Evolutionary conservation across 2,329 filamentous ascomycete species (phyloP).

Genomic region (Graphilbum ipis-grandicollis): DNA sequence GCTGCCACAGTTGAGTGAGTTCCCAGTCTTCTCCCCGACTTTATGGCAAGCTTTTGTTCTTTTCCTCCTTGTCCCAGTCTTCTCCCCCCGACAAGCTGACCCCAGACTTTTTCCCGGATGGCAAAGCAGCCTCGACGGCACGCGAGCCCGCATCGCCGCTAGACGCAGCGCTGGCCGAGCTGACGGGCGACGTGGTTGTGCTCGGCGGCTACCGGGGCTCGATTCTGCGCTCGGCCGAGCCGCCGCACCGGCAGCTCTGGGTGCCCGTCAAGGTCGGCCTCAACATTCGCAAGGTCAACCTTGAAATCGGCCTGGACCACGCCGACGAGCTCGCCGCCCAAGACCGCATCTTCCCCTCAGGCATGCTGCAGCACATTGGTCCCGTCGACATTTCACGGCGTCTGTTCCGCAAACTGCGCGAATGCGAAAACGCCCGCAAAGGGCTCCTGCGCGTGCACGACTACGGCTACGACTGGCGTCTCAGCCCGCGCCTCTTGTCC

Average conservation of each 20-base stretch:
- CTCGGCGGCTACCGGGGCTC: conserved; percentile 86
- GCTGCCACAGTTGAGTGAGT: conserved; percentile 35
- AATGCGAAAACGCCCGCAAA: conserved; percentile 52
- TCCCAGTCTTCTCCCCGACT: too few species aligned
- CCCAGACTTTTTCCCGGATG: conserved; percentile 15
- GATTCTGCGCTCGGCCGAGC: conserved; percentile 66
- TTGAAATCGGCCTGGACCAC: conserved; percentile 67
- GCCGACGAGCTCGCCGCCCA: conserved; percentile 75
- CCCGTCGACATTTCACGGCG: conserved; percentile 78
- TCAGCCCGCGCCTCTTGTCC: conserved; percentile 66
- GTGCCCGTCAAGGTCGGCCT: conserved; percentile 85
- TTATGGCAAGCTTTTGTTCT: too few species aligned
- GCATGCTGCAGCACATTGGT: conserved; percentile 82
- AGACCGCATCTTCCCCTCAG: conserved; percentile 65
- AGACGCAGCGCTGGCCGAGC: conserved; percentile 41
- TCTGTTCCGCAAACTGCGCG: conserved; percentile 60
- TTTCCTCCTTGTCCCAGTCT: too few species aligned
- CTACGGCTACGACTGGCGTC: conserved; percentile 88
- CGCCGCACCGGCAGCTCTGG: conserved; percentile 79
- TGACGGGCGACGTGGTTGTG: conserved; percentile 74
- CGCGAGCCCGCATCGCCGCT: conserved; percentile 4
- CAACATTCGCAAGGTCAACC: conserved; percentile 78
- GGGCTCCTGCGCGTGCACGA: conserved; percentile 69
- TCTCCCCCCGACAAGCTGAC: too few species aligned
- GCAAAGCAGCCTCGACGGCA: neutral